A percentile compares a stretch with the other conserved stretches of the same genome.
phyloP scores from a whole-genome alignment of 257 asterid genomes.

The Nicotiana sylvestris region DNA sequence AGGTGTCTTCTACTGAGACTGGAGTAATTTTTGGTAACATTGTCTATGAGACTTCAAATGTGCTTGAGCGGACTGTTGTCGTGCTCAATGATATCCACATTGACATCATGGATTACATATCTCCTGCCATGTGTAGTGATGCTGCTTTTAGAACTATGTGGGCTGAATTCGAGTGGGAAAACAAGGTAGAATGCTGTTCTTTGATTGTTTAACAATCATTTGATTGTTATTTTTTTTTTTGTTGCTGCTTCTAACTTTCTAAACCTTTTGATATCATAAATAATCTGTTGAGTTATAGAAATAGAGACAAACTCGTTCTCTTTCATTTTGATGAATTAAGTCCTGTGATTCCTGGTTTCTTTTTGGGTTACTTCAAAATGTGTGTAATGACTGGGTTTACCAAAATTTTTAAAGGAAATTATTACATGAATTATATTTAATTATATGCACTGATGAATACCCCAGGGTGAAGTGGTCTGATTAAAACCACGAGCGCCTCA shows the following conservation, averaged over 20 bases:
- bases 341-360: background rate
- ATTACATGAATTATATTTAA: background rate
- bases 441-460: background rate
- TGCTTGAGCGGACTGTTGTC: conserved; percentile 81
- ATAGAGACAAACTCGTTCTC: background rate
- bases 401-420: background rate
- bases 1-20: conserved; percentile 96
- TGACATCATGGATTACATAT: conserved; percentile 96
- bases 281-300: background rate
- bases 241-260: background rate
- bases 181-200: conserved; percentile 53
- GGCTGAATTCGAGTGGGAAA: conserved; percentile 99
- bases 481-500: background rate
- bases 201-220: background rate
- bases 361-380: conserved; percentile 2
- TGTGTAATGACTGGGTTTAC: background rate
- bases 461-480: background rate
- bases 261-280: background rate
- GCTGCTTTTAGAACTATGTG: conserved; percentile 94
- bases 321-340: background rate
- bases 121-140: conserved; percentile 90
- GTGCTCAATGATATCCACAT: conserved; percentile 95
- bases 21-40: conserved; percentile 96
- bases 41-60: conserved; percentile 90
- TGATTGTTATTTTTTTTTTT: background rate